phyloP scores from a whole-genome alignment of 2,329 filamentous ascomycete genomes.

The Graphium sp. region DNA sequence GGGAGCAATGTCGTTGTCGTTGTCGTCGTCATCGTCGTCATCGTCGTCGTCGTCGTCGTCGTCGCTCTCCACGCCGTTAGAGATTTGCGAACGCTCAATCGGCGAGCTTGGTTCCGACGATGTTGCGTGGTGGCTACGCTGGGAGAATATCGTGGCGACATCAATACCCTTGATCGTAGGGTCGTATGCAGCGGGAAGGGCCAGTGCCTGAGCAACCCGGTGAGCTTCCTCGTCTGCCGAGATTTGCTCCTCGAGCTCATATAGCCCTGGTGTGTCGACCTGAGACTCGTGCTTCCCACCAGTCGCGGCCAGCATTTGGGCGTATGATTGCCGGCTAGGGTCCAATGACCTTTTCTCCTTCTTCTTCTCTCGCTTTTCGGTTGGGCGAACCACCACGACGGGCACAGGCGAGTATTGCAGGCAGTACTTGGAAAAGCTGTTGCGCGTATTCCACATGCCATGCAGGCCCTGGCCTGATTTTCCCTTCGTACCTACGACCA shows the following conservation, averaged over 20 bases:
- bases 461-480: conserved; percentile 75
- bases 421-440: conserved; percentile 88
- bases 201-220: conserved; percentile 44
- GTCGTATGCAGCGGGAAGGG: conserved; percentile 44
- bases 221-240: conserved; percentile 47
- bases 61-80: conserved; percentile 9
- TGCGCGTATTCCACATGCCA: conserved; percentile 58
- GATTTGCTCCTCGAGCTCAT: conserved; percentile 33
- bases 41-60: conserved; percentile 22
- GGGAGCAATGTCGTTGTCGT: conserved; percentile 19
- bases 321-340: conserved; percentile 58
- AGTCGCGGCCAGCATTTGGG: conserved; percentile 54
- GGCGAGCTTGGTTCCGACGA: conserved; percentile 1
- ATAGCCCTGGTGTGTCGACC: conserved; percentile 30
- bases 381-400: conserved; percentile 80
- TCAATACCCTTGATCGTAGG: conserved; percentile 43
- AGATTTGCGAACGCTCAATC: background rate
- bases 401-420: conserved; percentile 86
- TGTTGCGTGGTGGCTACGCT: background rate
- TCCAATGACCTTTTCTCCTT: conserved; percentile 73
- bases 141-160: conserved; percentile 6
- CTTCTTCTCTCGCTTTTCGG: conserved; percentile 77
- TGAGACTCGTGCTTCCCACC: conserved; percentile 40
- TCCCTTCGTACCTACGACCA: conserved; percentile 79
- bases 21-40: conserved; percentile 17